Evolutionary conservation across 2,329 filamentous ascomycete species (phyloP), one percentile per base, ranked within the genome.

Genomic region (Hypoxylon sp.): DNA sequence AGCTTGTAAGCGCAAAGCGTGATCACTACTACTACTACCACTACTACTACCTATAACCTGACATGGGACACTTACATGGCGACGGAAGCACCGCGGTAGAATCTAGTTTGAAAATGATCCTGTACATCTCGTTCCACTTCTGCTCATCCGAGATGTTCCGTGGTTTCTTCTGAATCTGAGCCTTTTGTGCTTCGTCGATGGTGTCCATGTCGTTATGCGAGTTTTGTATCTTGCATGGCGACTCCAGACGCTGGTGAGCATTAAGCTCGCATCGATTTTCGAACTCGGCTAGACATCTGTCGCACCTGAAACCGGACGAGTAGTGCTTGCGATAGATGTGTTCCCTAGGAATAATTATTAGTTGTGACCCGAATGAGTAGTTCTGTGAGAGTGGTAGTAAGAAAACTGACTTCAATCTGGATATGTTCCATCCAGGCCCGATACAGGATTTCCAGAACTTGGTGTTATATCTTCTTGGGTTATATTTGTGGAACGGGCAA

Each of bases 51-150:
- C n/a, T n/a, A n/a, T n/a, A n/a, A n/a, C n/a, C n/a, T 36, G 7
- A 21, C 12, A 26, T 7, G 19, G 16, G 16, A 4, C n/a, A 52
- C 55, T 59, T 23, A 61, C 60, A 59, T 4, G 60, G 58, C 15
- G 55, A 61, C 7, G 60, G 60, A 29, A 57, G 30, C 13, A 61
- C 36, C 11, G 36, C 37, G 15, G 31, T 35, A 5, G 43, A 7
- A 13, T 49, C 48, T 3, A 57, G 31, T 25, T 40, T 47, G 46
- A 61, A 61, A 20, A 61, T 51, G 7, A 51, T 56, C 19, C 51
- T 45, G 13, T 61, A 63, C 3, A 63, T 57, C 7, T 54, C 37
- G 3, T 42, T 40, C 60, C 60, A 63, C 21, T 60, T 60, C 17
- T 58, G 37, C 35, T 53, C 58, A 1, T 61, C 51, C 2, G 55